These are phyloP conservation scores for Tausonia pullulans DNA, from an alignment of 1,284 basidiomycete genomes.

Conservation along the genomic window DNA sequence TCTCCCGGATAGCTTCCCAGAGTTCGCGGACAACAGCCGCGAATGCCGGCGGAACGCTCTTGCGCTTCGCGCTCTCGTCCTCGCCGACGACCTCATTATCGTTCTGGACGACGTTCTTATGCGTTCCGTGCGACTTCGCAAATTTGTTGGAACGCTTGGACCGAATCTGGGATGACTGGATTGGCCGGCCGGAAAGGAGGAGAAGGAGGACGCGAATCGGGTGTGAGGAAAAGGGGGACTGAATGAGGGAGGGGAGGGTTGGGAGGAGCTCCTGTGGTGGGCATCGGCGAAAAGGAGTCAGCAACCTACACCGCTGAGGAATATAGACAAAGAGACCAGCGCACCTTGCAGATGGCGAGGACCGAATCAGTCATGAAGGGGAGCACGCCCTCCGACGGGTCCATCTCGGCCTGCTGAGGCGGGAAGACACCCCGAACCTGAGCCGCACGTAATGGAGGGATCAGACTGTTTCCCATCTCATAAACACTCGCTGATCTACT, in stretches of 20 bases:
- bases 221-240: slow-evolving; percentile 78
- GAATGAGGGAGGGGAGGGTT: slow-evolving; percentile 50
- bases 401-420: slow-evolving; percentile 27
- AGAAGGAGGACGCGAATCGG: slow-evolving; percentile 66
- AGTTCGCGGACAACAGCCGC: slow-evolving; percentile 42
- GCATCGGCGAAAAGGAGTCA: slow-evolving; percentile 5
- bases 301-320: background rate
- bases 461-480: background rate
- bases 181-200: slow-evolving; percentile 45
- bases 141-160: slow-evolving; percentile 33
- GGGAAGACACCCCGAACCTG: slow-evolving; percentile 56
- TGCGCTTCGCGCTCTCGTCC: slow-evolving; percentile 23
- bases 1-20: slow-evolving; percentile 44
- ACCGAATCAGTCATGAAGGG: slow-evolving; percentile 60
- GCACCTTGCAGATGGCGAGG: slow-evolving; percentile 52
- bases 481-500: slow-evolving; percentile 18
- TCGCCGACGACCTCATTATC: slow-evolving; percentile 20
- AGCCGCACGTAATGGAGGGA: background rate
- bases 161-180: slow-evolving; percentile 28
- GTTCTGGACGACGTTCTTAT: slow-evolving; percentile 32
- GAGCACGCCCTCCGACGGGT: slow-evolving; percentile 44
- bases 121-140: slow-evolving; percentile 32
- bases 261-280: slow-evolving; percentile 55
- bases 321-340: slow-evolving; percentile 22
- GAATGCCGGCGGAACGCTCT: slow-evolving; percentile 45